Conservation (phyloP, 176 grass and related monocot genomes). For the Ensete glaucum region DNA sequence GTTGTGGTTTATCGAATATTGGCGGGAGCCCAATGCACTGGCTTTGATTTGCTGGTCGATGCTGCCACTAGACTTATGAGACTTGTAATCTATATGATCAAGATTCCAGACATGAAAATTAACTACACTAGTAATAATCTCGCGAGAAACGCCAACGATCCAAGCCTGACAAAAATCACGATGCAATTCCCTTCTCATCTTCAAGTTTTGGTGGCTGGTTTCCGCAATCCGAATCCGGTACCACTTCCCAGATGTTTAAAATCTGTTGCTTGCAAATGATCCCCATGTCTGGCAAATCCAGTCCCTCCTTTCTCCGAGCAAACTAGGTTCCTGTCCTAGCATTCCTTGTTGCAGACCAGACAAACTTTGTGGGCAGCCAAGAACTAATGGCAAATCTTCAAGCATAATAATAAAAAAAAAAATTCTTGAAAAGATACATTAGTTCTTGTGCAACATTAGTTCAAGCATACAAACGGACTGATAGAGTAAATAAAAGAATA, state of each 20-base stretch:
- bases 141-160: too few species aligned
- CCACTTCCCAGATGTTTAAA: conserved; percentile 93
- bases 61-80: too few species aligned
- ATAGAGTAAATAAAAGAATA: too few species aligned
- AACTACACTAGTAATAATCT: too few species aligned
- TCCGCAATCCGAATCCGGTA: conserved; percentile 77
- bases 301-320: conserved; percentile 89
- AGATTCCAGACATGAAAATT: too few species aligned
- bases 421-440: conserved; percentile 41
- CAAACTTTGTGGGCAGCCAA: conserved; percentile 62
- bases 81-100: too few species aligned
- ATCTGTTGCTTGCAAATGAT: conserved; percentile 55
- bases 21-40: too few species aligned
- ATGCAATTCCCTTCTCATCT: background rate
- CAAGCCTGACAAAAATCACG: too few species aligned
- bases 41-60: too few species aligned
- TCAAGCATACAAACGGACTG: too few species aligned
- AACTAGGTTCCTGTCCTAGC: conserved; percentile 78
- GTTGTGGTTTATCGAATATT: too few species aligned
- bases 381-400: conserved; percentile 85
- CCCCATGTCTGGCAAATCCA: conserved; percentile 64
- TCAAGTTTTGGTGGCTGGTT: conserved; percentile 41
- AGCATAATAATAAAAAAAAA: conserved; percentile 23
- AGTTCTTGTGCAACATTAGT: too few species aligned
- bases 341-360: conserved; percentile 60